Evolutionary conservation across 305 asterid species (phyloP).

Genomic region (Fraxinus xanthoxyloides): DNA sequence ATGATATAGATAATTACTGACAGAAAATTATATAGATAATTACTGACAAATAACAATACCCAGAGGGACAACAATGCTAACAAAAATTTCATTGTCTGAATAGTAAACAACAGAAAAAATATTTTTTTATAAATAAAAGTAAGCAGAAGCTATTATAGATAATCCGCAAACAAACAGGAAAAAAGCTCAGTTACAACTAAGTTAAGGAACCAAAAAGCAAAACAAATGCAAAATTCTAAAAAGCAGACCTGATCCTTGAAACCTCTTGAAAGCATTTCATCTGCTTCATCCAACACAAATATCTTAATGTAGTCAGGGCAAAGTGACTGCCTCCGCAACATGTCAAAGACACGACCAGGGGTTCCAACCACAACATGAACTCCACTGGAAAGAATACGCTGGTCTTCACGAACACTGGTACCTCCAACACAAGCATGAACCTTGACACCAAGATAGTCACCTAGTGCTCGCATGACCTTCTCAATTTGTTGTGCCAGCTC

Average conservation of each 20-base stretch:
- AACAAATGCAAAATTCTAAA: not conserved
- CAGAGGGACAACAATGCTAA: not conserved
- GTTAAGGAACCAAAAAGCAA: not conserved
- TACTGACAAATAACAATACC: not conserved
- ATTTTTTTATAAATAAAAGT: not conserved
- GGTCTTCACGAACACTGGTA: slow-evolving; percentile 16
- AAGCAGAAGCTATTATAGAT: not conserved
- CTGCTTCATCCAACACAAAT: slow-evolving; percentile 4
- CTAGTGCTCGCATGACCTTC: slow-evolving; percentile 25
- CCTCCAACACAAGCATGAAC: slow-evolving; percentile 24
- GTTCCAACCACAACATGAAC: slow-evolving; percentile 23
- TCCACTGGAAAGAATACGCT: slow-evolving; percentile 13
- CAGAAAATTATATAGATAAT: too few species aligned
- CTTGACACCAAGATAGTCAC: slow-evolving; percentile 27
- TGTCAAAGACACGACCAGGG: not conserved
- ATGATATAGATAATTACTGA: too few species aligned
- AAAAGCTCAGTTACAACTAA: not conserved
- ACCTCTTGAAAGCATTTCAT: slow-evolving; percentile 16
- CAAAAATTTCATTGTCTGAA: not conserved
- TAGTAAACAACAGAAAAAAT: not conserved
- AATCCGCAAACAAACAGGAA: not conserved
- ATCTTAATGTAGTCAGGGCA: not conserved
- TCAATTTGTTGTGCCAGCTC: slow-evolving; percentile 26
- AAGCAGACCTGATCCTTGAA: slow-evolving; percentile 9
- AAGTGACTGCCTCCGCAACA: slow-evolving; percentile 10